A percentile compares a stretch with the other conserved stretches of the same genome.
These are phyloP conservation scores for Glebionis coronaria DNA, from an alignment of 129 eudicot species.

Conservation along the genomic window DNA sequence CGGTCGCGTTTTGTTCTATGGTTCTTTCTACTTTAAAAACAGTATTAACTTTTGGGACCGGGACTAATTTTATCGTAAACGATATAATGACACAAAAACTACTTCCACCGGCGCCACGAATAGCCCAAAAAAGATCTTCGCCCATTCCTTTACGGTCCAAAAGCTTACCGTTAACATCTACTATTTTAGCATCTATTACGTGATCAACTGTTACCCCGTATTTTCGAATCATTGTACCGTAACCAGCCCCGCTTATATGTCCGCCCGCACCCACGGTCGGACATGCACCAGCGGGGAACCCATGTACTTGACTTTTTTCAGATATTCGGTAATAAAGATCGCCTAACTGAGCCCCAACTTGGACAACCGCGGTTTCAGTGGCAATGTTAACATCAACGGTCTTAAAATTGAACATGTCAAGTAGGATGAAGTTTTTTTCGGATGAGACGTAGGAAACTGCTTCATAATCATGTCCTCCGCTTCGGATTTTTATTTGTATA, in stretches of 20 bases:
- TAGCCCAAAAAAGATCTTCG: conserved; percentile 45
- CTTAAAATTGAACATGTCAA: conserved; percentile 36
- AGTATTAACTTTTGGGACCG: conserved; percentile 30
- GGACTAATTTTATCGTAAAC: conserved; percentile 28
- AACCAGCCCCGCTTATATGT: conserved; percentile 40
- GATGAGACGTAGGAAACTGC: conserved; percentile 37
- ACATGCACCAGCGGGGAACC: conserved; percentile 40
- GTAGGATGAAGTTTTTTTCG: conserved; percentile 22
- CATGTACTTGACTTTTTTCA: conserved; percentile 39
- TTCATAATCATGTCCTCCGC: conserved; percentile 47
- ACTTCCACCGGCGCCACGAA: conserved; percentile 40
- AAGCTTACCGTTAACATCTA: conserved; percentile 30
- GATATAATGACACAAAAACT: conserved; percentile 43
- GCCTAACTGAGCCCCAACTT: conserved; percentile 42
- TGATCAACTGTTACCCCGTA: conserved; percentile 37
- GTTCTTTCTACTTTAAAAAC: conserved; percentile 31
- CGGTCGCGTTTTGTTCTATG: conserved; percentile 30
- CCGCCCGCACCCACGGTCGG: conserved; percentile 41
- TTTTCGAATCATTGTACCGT: conserved; percentile 40
- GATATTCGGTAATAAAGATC: conserved; percentile 37
- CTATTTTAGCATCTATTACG: conserved; percentile 36
- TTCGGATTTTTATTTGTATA: conserved; percentile 25
- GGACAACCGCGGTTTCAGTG: conserved; percentile 26
- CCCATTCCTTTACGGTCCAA: conserved; percentile 38
- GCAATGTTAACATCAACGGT: conserved; percentile 19